Conservation (phyloP, 805 yeast genomes). For the Jamesozyma hellenica region DNA sequence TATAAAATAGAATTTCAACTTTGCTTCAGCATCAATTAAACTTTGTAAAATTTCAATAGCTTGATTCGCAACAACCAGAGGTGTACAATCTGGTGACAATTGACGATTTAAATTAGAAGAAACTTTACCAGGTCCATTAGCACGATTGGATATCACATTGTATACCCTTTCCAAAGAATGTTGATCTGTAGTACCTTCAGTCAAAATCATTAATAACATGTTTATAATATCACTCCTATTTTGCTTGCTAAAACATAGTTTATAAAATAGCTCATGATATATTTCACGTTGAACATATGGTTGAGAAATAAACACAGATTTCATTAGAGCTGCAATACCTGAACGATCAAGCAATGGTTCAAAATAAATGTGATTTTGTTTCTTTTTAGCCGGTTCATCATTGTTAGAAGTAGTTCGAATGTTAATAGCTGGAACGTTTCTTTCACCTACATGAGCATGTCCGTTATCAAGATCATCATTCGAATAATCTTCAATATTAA, state of each 20-base stretch:
- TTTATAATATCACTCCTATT: slow-evolving; percentile 68
- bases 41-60: slow-evolving; percentile 64
- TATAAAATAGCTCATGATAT: slow-evolving; percentile 54
- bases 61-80: slow-evolving; percentile 65
- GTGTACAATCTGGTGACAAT: slow-evolving; percentile 54
- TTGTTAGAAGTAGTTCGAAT: background rate
- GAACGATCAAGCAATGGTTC: slow-evolving; percentile 64
- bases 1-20: slow-evolving; percentile 62
- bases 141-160: slow-evolving; percentile 43
- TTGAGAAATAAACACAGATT: slow-evolving; percentile 66
- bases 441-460: slow-evolving; percentile 4
- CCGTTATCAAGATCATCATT: slow-evolving; percentile 1
- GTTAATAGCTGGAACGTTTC: background rate
- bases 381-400: slow-evolving; percentile 6
- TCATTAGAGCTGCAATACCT: slow-evolving; percentile 64
- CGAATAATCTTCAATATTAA: slow-evolving; percentile 7
- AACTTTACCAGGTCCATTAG: slow-evolving; percentile 25
- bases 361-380: slow-evolving; percentile 28
- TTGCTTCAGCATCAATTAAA: slow-evolving; percentile 55
- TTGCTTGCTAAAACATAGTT: slow-evolving; percentile 65
- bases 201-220: slow-evolving; percentile 53
- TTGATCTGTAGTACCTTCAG: slow-evolving; percentile 63
- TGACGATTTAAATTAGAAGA: slow-evolving; percentile 10
- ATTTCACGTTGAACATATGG: slow-evolving; percentile 50
- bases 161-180: slow-evolving; percentile 54